Conservation (phyloP, 2,329 filamentous ascomycete genomes). For the Botrytis fragariae region DNA sequence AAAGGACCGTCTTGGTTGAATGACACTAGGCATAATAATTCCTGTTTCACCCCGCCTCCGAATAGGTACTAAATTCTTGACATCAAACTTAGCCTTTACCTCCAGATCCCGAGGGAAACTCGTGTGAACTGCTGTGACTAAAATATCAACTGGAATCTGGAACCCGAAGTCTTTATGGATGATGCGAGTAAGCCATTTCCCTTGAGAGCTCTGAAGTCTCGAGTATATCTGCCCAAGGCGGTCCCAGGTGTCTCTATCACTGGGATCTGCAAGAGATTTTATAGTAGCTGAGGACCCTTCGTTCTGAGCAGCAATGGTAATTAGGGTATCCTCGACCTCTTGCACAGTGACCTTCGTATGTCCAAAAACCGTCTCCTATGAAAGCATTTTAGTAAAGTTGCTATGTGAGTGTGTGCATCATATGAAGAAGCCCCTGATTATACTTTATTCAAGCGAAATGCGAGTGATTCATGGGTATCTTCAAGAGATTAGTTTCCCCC, state of each 20-base stretch:
- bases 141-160: slow-evolving; percentile 52
- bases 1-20: background rate
- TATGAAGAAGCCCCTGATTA: background rate
- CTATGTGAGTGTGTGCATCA: background rate
- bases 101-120: slow-evolving; percentile 1
- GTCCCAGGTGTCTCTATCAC: slow-evolving; percentile 15
- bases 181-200: slow-evolving; percentile 83
- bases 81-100: background rate
- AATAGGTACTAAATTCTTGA: background rate
- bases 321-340: slow-evolving; percentile 66
- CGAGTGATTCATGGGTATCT: slow-evolving; percentile 3
- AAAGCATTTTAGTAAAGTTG: background rate
- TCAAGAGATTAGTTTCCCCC: background rate
- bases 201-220: slow-evolving; percentile 63
- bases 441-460: background rate
- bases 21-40: background rate
- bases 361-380: background rate
- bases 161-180: slow-evolving; percentile 66
- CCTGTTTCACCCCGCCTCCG: background rate
- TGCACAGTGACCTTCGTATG: slow-evolving; percentile 59
- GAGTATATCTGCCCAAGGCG: slow-evolving; percentile 55
- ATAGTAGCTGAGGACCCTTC: slow-evolving; percentile 68
- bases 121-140: slow-evolving; percentile 48
- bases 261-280: slow-evolving; percentile 38
- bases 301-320: slow-evolving; percentile 64